phyloP scores from a whole-genome alignment of 768 basidiomycete genomes.

The Leccinellum albellum region DNA sequence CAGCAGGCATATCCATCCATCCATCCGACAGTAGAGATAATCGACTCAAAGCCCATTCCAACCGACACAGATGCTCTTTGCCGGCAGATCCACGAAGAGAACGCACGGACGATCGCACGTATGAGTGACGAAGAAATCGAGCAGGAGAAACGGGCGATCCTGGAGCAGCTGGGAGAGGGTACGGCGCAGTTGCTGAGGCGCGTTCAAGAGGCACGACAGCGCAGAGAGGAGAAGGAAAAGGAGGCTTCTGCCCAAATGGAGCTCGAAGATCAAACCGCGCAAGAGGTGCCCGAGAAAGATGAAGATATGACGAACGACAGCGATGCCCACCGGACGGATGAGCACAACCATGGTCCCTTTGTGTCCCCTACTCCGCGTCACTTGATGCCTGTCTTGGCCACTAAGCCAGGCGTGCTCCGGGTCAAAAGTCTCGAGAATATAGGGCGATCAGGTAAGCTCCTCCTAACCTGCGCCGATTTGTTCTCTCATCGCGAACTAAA shows the following conservation, averaged over 20 bases:
- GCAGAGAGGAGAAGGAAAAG: conserved; percentile 8
- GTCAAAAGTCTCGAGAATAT: conserved; percentile 32
- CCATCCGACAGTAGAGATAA: background rate
- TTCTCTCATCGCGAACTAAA: background rate
- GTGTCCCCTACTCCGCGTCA: conserved; percentile 12
- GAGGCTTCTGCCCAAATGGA: background rate
- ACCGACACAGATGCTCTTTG: conserved; percentile 43
- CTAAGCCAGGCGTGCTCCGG: conserved; percentile 24
- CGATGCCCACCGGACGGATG: background rate
- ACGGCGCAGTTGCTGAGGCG: conserved; percentile 56
- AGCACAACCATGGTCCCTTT: background rate
- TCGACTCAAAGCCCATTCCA: conserved; percentile 15
- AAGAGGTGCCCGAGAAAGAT: background rate
- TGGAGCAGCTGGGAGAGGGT: conserved; percentile 68
- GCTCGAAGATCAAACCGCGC: background rate
- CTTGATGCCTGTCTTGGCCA: conserved; percentile 8
- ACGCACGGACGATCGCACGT: conserved; percentile 51
- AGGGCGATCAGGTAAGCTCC: conserved; percentile 15
- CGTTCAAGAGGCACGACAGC: conserved; percentile 20
- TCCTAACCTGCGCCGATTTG: too few species aligned
- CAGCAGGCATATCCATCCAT: background rate
- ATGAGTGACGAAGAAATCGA: conserved; percentile 76
- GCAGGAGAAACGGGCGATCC: conserved; percentile 58
- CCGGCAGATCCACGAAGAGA: conserved; percentile 61
- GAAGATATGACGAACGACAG: background rate